Evolutionary conservation across 345 rosid species (phyloP).

Genomic region (Garcia nutans): DNA sequence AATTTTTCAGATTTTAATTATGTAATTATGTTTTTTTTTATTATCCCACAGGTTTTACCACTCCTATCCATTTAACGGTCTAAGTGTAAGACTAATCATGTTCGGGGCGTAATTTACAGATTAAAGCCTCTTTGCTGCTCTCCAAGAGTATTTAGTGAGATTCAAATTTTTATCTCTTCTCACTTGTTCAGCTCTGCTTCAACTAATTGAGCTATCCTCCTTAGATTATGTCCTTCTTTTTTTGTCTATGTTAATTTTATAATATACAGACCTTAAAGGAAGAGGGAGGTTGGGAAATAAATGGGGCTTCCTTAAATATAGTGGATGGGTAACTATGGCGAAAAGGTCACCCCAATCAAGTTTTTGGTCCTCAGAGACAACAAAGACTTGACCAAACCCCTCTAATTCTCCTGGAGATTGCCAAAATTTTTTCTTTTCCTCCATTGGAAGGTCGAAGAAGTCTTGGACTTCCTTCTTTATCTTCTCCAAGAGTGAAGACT

Average conservation of each 20-base stretch:
- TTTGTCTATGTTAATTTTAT: background rate
- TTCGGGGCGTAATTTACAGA: too few relatives aligned
- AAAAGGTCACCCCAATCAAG: constrained; percentile 37
- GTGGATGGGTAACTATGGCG: constrained; percentile 22
- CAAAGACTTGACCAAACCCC: constrained; percentile 37
- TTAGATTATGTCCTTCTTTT: too few relatives aligned
- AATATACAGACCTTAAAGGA: constrained; percentile 22
- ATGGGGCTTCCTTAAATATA: constrained; percentile 26
- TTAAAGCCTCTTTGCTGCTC: too few relatives aligned
- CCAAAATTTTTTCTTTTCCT: constrained; percentile 32
- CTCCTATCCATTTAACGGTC: too few relatives aligned
- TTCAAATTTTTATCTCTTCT: too few relatives aligned
- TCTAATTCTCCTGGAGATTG: constrained; percentile 31
- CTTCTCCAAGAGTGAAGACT: constrained; percentile 22
- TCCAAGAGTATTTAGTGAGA: too few relatives aligned
- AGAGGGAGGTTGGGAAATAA: constrained; percentile 30
- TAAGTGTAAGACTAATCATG: too few relatives aligned
- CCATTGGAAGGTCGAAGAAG: constrained; percentile 33
- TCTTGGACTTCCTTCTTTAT: constrained; percentile 28
- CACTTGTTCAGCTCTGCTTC: too few relatives aligned
- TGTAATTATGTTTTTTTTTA: too few relatives aligned
- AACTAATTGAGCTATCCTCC: too few relatives aligned
- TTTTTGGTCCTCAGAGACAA: constrained; percentile 33
- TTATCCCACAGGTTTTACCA: too few relatives aligned
- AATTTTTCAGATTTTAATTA: too few relatives aligned